Evolutionary conservation across 2,329 filamentous ascomycete species (phyloP).

Genomic region (Aspergillus sp.): DNA sequence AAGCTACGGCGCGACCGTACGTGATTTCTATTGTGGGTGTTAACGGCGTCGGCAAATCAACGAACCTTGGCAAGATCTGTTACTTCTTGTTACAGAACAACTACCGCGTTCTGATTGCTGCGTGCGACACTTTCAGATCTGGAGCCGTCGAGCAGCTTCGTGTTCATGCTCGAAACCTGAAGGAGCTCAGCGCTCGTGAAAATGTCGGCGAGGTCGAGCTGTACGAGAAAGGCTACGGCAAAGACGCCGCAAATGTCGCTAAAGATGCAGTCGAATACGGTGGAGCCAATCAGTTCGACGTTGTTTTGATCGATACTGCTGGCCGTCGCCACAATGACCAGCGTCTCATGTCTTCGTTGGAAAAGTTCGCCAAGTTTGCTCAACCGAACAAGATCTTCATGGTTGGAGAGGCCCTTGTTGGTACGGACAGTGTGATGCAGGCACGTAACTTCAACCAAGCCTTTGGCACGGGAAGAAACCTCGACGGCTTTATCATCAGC

Average conservation of each 20-base stretch:
- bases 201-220: conserved; percentile 78
- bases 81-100: conserved; percentile 98
- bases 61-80: conserved; percentile 95
- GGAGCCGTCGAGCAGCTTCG: conserved; percentile 96
- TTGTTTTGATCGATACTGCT: conserved; percentile 95
- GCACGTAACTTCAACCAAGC: conserved; percentile 94
- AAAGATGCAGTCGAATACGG: conserved; percentile 89
- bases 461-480: conserved; percentile 74
- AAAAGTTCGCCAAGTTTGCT: conserved; percentile 96
- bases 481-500: conserved; percentile 97
- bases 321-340: conserved; percentile 94
- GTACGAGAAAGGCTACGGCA: conserved; percentile 96
- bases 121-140: conserved; percentile 94
- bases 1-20: conserved; percentile 73
- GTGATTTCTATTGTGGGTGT: conserved; percentile 98
- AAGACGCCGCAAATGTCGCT: conserved; percentile 92
- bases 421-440: conserved; percentile 92
- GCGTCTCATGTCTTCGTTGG: conserved; percentile 90
- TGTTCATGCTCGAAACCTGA: conserved; percentile 90
- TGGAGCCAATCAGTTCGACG: conserved; percentile 74
- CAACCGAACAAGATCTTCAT: conserved; percentile 98
- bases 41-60: conserved; percentile 97
- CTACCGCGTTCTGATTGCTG: conserved; percentile 89
- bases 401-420: conserved; percentile 90
- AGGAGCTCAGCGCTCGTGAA: conserved; percentile 82